Percentiles rank a stretch among this genome's conserved stretches.
Conservation (phyloP, 768 basidiomycete species). For the Phylloporus arenicola region DNA sequence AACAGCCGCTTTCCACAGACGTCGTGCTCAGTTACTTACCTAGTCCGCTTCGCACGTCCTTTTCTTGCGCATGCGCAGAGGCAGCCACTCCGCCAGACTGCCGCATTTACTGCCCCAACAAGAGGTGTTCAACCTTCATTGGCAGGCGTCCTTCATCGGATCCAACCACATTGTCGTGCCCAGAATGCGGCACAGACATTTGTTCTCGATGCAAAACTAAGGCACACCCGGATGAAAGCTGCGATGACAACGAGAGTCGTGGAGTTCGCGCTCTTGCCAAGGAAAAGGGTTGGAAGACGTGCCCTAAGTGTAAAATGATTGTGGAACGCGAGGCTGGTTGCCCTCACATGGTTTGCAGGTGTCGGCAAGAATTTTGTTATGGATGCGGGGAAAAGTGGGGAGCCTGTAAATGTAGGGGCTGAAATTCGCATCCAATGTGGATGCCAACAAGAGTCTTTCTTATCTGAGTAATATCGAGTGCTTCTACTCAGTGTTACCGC, state of each 20-base stretch:
- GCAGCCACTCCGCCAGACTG: constrained; percentile 38
- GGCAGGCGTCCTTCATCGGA: constrained; percentile 32
- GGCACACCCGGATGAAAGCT: constrained; percentile 37
- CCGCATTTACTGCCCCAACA: constrained; percentile 46
- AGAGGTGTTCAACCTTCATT: constrained; percentile 49
- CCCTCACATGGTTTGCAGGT: constrained; percentile 55
- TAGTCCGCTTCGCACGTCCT: constrained; percentile 22
- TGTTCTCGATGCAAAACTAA: constrained; percentile 47
- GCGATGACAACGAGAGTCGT: constrained; percentile 38
- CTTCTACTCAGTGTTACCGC: too few relatives aligned
- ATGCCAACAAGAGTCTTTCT: not conserved
- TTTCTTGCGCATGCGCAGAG: constrained; percentile 43
- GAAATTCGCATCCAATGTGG: not conserved
- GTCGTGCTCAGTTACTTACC: constrained; percentile 31
- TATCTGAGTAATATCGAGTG: not conserved
- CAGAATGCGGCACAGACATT: constrained; percentile 34
- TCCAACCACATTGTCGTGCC: constrained; percentile 31
- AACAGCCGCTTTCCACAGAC: constrained; percentile 31
- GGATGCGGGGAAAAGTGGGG: constrained; percentile 12
- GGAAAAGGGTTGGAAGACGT: constrained; percentile 51
- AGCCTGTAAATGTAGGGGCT: constrained; percentile 2
- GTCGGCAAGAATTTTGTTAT: constrained; percentile 27
- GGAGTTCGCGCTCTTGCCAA: constrained; percentile 45
- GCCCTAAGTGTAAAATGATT: constrained; percentile 50
- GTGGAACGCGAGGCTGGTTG: constrained; percentile 54